These are phyloP conservation scores for Actinidia polygama DNA, from an alignment of 179 eudicot species.

Conservation along the genomic window DNA sequence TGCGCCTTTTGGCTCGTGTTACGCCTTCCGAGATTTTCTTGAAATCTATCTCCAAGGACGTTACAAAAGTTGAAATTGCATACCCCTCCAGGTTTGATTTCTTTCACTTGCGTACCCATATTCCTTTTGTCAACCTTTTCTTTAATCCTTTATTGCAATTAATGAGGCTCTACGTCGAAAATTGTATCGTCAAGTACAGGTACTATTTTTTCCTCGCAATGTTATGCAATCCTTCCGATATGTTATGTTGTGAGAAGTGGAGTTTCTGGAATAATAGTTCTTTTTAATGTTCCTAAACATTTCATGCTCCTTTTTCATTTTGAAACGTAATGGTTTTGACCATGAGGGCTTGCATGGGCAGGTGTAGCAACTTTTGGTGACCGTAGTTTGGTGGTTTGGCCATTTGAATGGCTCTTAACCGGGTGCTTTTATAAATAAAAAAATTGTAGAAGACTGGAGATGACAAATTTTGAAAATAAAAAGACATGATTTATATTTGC, in stretches of 20 bases:
- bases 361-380: background rate
- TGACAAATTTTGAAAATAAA: background rate
- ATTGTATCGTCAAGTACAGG: background rate
- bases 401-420: no score
- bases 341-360: background rate
- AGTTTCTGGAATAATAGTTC: no score
- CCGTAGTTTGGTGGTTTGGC: background rate
- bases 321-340: background rate
- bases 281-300: no score
- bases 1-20: constrained; percentile 83
- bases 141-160: background rate
- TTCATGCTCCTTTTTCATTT: no score
- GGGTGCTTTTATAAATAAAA: no score
- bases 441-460: background rate
- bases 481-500: background rate
- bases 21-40: constrained; percentile 93
- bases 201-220: no score
- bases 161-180: background rate
- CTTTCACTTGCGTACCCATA: constrained; percentile 1
- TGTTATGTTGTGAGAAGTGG: no score
- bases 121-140: background rate
- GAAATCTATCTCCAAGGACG: constrained; percentile 89
- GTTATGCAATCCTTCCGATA: no score
- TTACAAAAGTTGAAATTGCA: constrained; percentile 61
- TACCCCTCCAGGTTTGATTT: constrained; percentile 75